Conservation (phyloP, 306 rosid species). For the Adenanthera pavonina region DNA sequence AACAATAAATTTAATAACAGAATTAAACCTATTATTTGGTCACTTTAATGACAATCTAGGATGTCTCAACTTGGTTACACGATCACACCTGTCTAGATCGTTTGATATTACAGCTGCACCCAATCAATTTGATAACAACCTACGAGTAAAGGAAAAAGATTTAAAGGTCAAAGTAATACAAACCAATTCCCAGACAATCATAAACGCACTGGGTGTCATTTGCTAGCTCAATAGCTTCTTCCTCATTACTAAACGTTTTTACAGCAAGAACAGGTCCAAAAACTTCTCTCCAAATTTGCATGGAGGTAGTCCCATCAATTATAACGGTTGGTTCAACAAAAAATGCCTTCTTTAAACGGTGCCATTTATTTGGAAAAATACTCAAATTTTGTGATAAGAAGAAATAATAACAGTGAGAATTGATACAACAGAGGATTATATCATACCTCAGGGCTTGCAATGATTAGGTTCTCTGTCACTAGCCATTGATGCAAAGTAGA, state of each 20-base stretch:
- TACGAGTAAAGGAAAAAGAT: constrained; percentile 24
- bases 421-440: constrained; percentile 31
- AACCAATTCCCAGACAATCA: constrained; percentile 23
- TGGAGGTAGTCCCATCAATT: constrained; percentile 75
- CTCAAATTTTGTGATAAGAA: constrained; percentile 14
- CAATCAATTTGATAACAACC: constrained; percentile 47
- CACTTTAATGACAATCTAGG: constrained; percentile 30
- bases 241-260: constrained; percentile 89
- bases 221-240: constrained; percentile 92
- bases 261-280: constrained; percentile 96
- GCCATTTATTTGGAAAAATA: constrained; percentile 43
- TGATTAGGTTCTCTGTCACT: not conserved
- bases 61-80: constrained; percentile 69
- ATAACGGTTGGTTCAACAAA: constrained; percentile 81
- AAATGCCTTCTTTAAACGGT: constrained; percentile 91
- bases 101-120: constrained; percentile 92
- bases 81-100: constrained; percentile 93
- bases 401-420: constrained; percentile 13
- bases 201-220: constrained; percentile 76
- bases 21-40: constrained; percentile 14
- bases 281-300: constrained; percentile 98
- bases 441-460: constrained; percentile 77
- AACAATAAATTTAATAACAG: constrained; percentile 28
- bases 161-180: constrained; percentile 3
- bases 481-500: not conserved